phyloP scores from a whole-genome alignment of 2,329 filamentous ascomycete species.

The Fusarium papillatum region DNA sequence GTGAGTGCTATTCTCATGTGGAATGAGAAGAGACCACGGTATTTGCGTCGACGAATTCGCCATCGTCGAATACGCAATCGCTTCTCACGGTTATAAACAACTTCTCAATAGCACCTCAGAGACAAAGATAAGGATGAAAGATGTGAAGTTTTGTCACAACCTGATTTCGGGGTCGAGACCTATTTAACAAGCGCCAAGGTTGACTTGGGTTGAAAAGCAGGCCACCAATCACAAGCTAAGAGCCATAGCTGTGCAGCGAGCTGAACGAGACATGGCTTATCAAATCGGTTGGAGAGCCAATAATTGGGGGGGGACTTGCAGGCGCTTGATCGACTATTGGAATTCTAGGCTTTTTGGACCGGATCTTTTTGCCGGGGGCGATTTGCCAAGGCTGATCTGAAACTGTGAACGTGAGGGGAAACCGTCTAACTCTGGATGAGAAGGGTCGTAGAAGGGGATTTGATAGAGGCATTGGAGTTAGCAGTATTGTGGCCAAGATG shows the following conservation, averaged over 20 bases:
- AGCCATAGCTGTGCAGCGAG: neutral
- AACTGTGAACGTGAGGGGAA: neutral
- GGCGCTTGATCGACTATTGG: neutral
- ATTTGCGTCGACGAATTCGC: neutral
- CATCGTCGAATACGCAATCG: neutral
- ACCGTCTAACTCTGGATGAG: no score
- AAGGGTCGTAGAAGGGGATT: neutral
- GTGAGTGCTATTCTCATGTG: neutral
- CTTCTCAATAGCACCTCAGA: neutral
- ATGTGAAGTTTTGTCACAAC: neutral
- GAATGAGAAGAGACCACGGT: neutral
- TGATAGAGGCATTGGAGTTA: neutral
- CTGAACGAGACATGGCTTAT: neutral
- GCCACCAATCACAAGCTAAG: neutral
- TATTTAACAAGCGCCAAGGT: neutral
- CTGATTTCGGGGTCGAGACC: neutral
- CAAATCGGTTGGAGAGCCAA: neutral
- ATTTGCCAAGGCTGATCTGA: neutral
- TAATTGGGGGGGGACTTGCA: neutral
- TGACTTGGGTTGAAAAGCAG: neutral
- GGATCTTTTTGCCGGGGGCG: neutral
- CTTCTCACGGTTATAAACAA: neutral
- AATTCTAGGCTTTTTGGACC: neutral
- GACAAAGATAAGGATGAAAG: neutral
- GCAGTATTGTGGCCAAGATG: rapidly evolving